Evolutionary conservation across 2,329 filamentous ascomycete species (phyloP).

Genomic region (Zymoseptoria passerinii): DNA sequence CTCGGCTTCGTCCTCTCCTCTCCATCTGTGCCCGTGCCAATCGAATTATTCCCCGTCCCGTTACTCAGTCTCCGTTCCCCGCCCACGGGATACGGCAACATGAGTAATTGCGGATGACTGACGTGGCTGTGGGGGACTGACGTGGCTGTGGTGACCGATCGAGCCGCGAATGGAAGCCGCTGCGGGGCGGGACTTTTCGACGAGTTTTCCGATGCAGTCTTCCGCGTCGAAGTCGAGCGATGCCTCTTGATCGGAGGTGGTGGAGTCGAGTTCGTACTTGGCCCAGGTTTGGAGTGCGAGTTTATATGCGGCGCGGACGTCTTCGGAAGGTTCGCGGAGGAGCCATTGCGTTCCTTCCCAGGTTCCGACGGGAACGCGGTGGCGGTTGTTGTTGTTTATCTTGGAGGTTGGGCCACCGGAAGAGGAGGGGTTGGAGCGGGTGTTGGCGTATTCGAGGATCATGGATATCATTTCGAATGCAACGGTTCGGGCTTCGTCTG

Average conservation of each 20-base stretch:
- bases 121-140: conserved; percentile 14
- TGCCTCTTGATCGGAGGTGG: conserved; percentile 13
- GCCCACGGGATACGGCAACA: conserved; percentile 13
- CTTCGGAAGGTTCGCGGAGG: conserved; percentile 66
- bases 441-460: conserved; percentile 73
- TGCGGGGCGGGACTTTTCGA: conserved; percentile 12
- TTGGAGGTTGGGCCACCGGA: conserved; percentile 8
- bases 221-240: conserved; percentile 21
- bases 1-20: conserved; percentile 6
- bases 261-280: conserved; percentile 25
- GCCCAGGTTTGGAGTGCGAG: conserved; percentile 81
- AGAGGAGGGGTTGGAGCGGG: conserved; percentile 10
- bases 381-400: conserved; percentile 30
- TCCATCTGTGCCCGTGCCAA: conserved; percentile 2
- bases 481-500: conserved; percentile 50
- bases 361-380: conserved; percentile 62
- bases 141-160: conserved; percentile 14
- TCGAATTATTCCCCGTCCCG: conserved; percentile 7
- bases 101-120: conserved; percentile 17
- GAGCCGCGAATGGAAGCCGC: conserved; percentile 14
- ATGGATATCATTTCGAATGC: conserved; percentile 74
- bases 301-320: conserved; percentile 75
- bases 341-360: conserved; percentile 99
- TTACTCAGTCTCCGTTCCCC: conserved; percentile 14
- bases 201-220: conserved; percentile 17